These are phyloP conservation scores for Phaeoacremonium minimum DNA, from an alignment of 2,329 filamentous ascomycete species.

Conservation along the genomic window DNA sequence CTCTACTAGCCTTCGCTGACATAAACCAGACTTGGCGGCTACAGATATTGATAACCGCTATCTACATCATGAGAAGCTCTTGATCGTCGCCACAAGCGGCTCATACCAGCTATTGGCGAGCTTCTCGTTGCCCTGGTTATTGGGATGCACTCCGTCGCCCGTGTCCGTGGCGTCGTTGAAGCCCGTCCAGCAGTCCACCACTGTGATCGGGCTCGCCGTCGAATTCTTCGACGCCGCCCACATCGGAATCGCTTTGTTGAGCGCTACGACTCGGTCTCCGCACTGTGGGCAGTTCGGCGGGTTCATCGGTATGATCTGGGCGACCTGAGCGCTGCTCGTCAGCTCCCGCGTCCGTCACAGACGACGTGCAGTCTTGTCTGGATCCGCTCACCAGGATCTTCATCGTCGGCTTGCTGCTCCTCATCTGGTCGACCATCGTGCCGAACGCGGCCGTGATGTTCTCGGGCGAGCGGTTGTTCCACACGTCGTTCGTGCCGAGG, in stretches of 20 bases:
- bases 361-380: too few species aligned
- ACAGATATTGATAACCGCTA: too few species aligned
- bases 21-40: too few species aligned
- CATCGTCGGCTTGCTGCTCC: conserved; percentile 30
- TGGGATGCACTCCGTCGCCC: conserved; percentile 27
- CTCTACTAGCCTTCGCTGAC: too few species aligned
- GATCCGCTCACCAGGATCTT: conserved; percentile 28
- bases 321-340: too few species aligned
- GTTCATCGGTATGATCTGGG: conserved; percentile 26
- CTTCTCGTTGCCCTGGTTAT: conserved; percentile 20
- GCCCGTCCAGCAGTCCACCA: conserved; percentile 27
- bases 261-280: conserved; percentile 12
- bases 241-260: conserved; percentile 22
- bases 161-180: conserved; percentile 21
- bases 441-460: conserved; percentile 30
- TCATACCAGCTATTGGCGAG: conserved; percentile 22
- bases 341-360: too few species aligned
- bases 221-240: conserved; percentile 21
- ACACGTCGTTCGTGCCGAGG: conserved; percentile 37
- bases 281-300: conserved; percentile 20
- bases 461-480: conserved; percentile 23
- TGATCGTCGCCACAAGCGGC: too few species aligned
- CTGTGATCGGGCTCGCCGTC: conserved; percentile 20
- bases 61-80: too few species aligned
- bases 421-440: conserved; percentile 33